Conservation (phyloP, 768 basidiomycete species). For the Lepiota venenata region DNA sequence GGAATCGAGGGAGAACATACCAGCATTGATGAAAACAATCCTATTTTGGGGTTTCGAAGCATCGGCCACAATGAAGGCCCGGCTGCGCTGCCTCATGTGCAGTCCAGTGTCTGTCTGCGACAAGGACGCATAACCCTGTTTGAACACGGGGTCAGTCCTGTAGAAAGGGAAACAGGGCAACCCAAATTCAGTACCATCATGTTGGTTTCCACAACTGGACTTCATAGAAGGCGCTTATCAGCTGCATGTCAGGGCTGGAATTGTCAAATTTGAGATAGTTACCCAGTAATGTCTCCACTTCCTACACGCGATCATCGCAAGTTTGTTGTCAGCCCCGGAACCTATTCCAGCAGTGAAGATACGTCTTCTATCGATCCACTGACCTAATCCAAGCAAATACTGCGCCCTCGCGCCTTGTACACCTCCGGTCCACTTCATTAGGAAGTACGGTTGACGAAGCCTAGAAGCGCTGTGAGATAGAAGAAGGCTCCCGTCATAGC, state of each 20-base stretch:
- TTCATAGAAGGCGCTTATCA: conserved; percentile 18
- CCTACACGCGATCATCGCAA: conserved; percentile 33
- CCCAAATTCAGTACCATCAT: conserved; percentile 56
- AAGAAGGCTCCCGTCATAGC: conserved; percentile 36
- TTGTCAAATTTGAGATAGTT: conserved; percentile 13
- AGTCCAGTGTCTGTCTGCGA: conserved; percentile 69
- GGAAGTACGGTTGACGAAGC: conserved; percentile 29
- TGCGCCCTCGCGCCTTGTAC: conserved; percentile 34
- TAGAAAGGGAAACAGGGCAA: not conserved
- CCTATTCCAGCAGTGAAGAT: not conserved
- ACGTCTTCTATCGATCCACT: conserved; percentile 17
- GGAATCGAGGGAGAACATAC: conserved; percentile 27
- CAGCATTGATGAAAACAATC: conserved; percentile 75
- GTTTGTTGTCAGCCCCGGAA: conserved; percentile 1
- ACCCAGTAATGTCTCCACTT: conserved; percentile 76
- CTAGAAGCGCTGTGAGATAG: conserved; percentile 43
- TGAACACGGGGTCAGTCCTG: conserved; percentile 2
- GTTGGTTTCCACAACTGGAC: conserved; percentile 78
- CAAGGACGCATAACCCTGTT: conserved; percentile 63
- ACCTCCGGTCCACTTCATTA: conserved; percentile 20
- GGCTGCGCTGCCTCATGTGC: conserved; percentile 76
- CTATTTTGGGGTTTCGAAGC: conserved; percentile 50
- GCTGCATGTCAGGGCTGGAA: not conserved
- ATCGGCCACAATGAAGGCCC: conserved; percentile 75
- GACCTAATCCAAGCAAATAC: conserved; percentile 61